Percentiles rank a stretch among this genome's conserved stretches.
Conservation (phyloP, 2,329 filamentous ascomycete species). For the Colletotrichum sp. region DNA sequence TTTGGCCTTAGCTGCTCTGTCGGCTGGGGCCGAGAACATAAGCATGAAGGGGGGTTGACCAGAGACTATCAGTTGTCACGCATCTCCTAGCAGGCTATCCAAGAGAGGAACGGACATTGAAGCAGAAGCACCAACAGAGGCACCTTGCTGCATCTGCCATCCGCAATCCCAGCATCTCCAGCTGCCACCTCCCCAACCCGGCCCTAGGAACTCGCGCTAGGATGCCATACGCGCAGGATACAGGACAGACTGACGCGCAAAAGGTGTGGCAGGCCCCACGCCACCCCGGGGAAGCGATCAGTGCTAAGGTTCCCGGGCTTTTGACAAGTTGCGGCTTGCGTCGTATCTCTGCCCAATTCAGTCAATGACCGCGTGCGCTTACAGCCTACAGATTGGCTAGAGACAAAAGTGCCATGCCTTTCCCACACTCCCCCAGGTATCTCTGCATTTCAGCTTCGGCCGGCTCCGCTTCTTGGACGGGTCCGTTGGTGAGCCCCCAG, state of each 20-base stretch:
- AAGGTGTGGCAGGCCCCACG: constrained; percentile 1
- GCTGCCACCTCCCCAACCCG: neutral
- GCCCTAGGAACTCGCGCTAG: neutral
- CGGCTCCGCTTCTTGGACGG: constrained; percentile 11
- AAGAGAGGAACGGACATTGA: neutral
- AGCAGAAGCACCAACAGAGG: neutral
- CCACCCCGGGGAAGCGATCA: neutral
- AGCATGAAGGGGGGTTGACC: neutral
- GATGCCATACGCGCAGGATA: neutral
- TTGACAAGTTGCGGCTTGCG: neutral
- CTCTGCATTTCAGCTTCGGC: constrained; percentile 13
- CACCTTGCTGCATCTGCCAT: neutral
- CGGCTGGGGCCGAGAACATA: neutral
- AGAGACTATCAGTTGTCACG: neutral
- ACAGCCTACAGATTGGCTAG: neutral
- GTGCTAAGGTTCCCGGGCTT: neutral
- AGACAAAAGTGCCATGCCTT: constrained; percentile 8
- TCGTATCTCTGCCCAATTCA: constrained; percentile 19
- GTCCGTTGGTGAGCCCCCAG: neutral
- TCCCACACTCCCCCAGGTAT: neutral
- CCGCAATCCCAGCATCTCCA: neutral
- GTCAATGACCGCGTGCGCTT: constrained; percentile 17
- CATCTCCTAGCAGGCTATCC: neutral
- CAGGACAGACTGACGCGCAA: neutral
- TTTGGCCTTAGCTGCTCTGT: neutral